phyloP scores from a whole-genome alignment of 2,329 filamentous ascomycete genomes.

The Zymoseptoria ardabiliae region DNA sequence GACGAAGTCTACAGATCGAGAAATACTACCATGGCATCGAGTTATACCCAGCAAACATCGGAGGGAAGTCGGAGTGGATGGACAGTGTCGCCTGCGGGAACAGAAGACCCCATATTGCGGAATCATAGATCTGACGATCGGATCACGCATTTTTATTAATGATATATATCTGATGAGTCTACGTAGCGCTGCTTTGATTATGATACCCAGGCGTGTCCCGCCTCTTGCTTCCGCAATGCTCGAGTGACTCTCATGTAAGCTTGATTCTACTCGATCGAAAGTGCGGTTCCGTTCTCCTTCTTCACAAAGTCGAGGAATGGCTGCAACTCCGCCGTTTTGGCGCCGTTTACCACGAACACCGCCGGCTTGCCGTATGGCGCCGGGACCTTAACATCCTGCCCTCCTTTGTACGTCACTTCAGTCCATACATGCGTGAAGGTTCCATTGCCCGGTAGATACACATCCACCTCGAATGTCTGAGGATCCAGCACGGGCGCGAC shows the following conservation, averaged over 20 bases:
- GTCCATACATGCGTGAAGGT: conserved; percentile 25
- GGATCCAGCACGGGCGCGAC: conserved; percentile 26
- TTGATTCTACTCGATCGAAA: conserved; percentile 7
- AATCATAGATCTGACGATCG: background rate
- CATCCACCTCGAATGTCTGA: conserved; percentile 14
- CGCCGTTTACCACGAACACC: conserved; percentile 23
- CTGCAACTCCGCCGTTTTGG: conserved; percentile 16
- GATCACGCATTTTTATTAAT: background rate
- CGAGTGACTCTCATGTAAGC: background rate
- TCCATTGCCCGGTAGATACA: conserved; percentile 21
- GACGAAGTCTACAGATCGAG: background rate
- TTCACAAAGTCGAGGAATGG: conserved; percentile 24
- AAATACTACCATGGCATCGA: background rate
- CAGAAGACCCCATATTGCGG: background rate
- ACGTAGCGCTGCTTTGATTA: background rate
- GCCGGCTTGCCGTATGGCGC: conserved; percentile 25
- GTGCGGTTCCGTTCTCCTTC: conserved; percentile 19
- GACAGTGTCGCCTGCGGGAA: background rate
- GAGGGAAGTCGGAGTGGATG: background rate
- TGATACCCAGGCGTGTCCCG: background rate
- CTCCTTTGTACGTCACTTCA: conserved; percentile 16
- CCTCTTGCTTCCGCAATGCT: background rate
- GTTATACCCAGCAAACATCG: background rate
- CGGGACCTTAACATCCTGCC: conserved; percentile 19
- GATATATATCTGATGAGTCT: background rate